Conservation (phyloP, 306 rosid species). For the Lathyrus sativus region DNA sequence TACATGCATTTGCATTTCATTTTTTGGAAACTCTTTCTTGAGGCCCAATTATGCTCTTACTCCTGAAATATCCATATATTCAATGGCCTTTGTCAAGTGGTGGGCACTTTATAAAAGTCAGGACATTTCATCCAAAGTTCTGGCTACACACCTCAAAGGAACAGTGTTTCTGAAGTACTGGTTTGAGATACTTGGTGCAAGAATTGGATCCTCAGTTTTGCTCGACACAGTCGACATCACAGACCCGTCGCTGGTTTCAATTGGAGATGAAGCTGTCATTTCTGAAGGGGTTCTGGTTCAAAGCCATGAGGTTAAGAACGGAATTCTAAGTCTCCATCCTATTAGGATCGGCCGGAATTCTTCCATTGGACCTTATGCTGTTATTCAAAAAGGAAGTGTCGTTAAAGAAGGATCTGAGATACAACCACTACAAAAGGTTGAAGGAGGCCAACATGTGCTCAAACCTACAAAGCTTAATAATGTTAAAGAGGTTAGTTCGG, state of each 20-base stretch:
- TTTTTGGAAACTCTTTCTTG: conserved; percentile 81
- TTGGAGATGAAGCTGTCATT: conserved; percentile 81
- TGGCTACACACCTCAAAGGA: conserved; percentile 85
- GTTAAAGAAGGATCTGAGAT: conserved; percentile 66
- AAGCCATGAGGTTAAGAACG: conserved; percentile 91
- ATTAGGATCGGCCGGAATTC: conserved; percentile 68
- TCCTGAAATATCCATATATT: conserved; percentile 75
- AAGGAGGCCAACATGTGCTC: conserved; percentile 50
- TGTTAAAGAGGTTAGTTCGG: conserved; percentile 57
- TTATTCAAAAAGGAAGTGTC: conserved; percentile 72
- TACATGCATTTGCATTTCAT: conserved; percentile 65
- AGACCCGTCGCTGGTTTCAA: conserved; percentile 83
- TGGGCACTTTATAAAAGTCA: conserved; percentile 88
- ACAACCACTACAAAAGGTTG: conserved; percentile 69
- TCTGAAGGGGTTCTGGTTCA: conserved; percentile 88
- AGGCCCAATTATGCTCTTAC: conserved; percentile 81
- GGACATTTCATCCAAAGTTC: conserved; percentile 72
- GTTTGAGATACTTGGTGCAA: conserved; percentile 92
- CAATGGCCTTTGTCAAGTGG: conserved; percentile 86
- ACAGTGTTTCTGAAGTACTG: conserved; percentile 78
- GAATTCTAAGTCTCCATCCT: conserved; percentile 68
- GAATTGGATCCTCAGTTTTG: conserved; percentile 81
- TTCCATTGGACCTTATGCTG: conserved; percentile 79
- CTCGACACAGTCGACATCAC: conserved; percentile 88
- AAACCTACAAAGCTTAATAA: conserved; percentile 46